phyloP scores from a whole-genome alignment of 192 early-diverging fungal species.

The Funneliformis mosseae region DNA sequence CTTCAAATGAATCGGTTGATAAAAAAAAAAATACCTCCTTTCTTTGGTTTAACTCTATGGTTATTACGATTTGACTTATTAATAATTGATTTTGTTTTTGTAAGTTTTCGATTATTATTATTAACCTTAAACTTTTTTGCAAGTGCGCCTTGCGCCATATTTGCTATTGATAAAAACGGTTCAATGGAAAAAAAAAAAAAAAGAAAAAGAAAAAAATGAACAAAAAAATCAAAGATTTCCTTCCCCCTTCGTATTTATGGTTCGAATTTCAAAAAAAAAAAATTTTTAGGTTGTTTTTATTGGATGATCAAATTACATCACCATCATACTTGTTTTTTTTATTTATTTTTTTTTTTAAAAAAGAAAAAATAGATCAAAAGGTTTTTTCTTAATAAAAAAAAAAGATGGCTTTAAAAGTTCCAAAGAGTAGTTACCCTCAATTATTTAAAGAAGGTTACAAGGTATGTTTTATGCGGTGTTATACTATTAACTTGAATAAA shows the following conservation, averaged over 20 bases:
- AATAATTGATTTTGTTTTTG: background rate
- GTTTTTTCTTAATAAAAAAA: background rate
- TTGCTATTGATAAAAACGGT: too few species aligned
- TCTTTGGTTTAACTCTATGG: background rate
- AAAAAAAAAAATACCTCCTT: conserved; percentile 21
- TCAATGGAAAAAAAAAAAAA: background rate
- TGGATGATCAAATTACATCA: conserved; percentile 2
- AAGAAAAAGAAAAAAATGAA: background rate
- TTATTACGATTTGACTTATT: background rate
- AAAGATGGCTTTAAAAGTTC: conserved; percentile 87
- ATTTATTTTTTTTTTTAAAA: background rate
- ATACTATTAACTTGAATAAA: background rate
- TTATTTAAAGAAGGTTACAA: conserved; percentile 97
- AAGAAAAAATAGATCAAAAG: background rate
- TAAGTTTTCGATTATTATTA: background rate
- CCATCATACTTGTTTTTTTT: background rate
- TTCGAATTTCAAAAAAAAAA: too few species aligned
- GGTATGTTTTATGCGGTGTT: background rate
- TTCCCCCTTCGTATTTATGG: too few species aligned
- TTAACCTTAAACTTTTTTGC: background rate
- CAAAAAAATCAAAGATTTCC: too few species aligned
- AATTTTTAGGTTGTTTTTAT: too few species aligned
- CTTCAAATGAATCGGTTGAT: too few species aligned
- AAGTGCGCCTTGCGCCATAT: conserved; percentile 1
- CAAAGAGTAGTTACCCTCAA: conserved; percentile 78